phyloP scores from a whole-genome alignment of 2,329 filamentous ascomycete genomes.

The Zalaria sp. region DNA sequence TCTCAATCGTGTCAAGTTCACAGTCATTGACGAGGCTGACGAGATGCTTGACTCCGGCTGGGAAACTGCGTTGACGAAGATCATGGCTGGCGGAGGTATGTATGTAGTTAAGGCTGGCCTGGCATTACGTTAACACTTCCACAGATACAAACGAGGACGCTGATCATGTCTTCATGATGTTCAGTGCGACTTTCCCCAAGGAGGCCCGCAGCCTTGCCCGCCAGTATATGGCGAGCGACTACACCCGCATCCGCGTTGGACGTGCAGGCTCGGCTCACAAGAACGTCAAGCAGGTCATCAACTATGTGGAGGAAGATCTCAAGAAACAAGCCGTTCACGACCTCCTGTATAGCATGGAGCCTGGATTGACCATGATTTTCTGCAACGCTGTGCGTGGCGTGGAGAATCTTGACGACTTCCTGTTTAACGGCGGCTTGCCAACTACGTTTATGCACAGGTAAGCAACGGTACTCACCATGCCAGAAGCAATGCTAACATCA shows the following conservation, averaged over 20 bases:
- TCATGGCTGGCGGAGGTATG: slow-evolving; percentile 71
- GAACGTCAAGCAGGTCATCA: slow-evolving; percentile 68
- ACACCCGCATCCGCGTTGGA: slow-evolving; percentile 73
- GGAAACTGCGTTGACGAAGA: slow-evolving; percentile 58
- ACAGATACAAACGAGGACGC: slow-evolving; percentile 60
- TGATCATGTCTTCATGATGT: slow-evolving; percentile 62
- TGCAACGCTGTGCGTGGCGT: slow-evolving; percentile 68
- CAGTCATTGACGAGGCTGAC: slow-evolving; percentile 86
- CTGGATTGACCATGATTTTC: slow-evolving; percentile 76
- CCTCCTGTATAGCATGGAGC: slow-evolving; percentile 54
- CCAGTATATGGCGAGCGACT: slow-evolving; percentile 57
- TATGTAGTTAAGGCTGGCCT: slow-evolving; percentile 6
- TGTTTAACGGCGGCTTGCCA: slow-evolving; percentile 68
- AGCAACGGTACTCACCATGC: too few species aligned
- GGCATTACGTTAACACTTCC: background rate
- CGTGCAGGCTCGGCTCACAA: slow-evolving; percentile 68
- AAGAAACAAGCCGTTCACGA: slow-evolving; percentile 64
- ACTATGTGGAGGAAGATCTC: slow-evolving; percentile 47
- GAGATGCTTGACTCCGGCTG: slow-evolving; percentile 76
- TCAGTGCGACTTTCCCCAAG: slow-evolving; percentile 89
- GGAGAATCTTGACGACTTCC: slow-evolving; percentile 74
- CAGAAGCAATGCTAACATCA: too few species aligned
- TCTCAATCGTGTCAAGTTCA: slow-evolving; percentile 59
- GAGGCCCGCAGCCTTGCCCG: slow-evolving; percentile 61
- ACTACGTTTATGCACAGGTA: slow-evolving; percentile 70